phyloP scores from a whole-genome alignment of 805 yeast genomes.

The Lachancea waltii region DNA sequence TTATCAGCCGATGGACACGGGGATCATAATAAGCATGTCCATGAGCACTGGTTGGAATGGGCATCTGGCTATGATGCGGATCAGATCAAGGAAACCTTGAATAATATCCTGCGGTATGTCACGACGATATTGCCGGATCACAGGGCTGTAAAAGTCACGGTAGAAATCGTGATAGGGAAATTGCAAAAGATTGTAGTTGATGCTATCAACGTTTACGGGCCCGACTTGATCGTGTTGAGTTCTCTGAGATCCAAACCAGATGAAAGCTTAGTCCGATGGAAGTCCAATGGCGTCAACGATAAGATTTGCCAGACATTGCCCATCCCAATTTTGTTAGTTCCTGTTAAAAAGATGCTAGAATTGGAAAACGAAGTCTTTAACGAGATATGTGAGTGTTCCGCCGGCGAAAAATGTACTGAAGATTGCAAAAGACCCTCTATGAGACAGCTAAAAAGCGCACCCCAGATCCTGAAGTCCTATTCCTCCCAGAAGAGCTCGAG shows the following conservation, averaged over 20 bases:
- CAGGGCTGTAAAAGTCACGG: conserved; percentile 28
- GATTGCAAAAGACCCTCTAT: too few relatives aligned
- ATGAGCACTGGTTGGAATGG: conserved; percentile 23
- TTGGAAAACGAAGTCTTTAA: conserved; percentile 22
- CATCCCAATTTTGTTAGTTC: conserved; percentile 27
- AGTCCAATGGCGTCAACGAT: conserved; percentile 23
- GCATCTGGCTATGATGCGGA: conserved; percentile 27
- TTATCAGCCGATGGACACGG: conserved; percentile 11
- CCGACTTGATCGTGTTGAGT: conserved; percentile 27
- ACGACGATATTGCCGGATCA: conserved; percentile 16
- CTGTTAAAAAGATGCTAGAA: conserved; percentile 24
- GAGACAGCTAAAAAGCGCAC: too few relatives aligned
- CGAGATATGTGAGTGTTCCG: conserved; percentile 1
- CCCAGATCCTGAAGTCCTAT: too few relatives aligned
- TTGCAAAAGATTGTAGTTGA: conserved; percentile 22
- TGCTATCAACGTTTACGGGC: conserved; percentile 29
- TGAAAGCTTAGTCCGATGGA: conserved; percentile 22
- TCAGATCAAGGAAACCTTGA: conserved; percentile 18
- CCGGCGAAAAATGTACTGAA: too few relatives aligned
- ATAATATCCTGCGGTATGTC: conserved; percentile 22
- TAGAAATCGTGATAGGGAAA: conserved; percentile 30
- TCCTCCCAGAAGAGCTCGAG: too few relatives aligned
- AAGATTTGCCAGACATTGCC: conserved; percentile 24
- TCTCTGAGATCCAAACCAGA: conserved; percentile 22
- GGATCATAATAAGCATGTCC: conserved; percentile 9